Conservation (phyloP, 2,329 filamentous ascomycete genomes). For the Raffaelea albimanens region DNA sequence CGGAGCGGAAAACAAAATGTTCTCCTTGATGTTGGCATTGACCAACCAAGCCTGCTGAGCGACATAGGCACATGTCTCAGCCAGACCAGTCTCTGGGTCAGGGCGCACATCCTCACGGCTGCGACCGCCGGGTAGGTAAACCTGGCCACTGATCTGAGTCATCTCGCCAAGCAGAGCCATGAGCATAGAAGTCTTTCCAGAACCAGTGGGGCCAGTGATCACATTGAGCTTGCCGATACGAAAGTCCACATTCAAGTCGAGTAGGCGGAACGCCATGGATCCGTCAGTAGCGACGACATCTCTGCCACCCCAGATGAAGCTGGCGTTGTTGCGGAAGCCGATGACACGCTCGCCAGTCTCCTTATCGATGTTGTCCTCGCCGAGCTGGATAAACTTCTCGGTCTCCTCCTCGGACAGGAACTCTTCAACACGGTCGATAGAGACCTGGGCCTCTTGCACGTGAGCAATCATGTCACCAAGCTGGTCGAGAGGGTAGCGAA, state of each 20-base stretch:
- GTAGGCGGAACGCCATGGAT: constrained; percentile 69
- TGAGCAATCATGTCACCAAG: constrained; percentile 98
- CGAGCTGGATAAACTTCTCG: constrained; percentile 83
- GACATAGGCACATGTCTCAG: constrained; percentile 90
- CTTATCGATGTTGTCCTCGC: constrained; percentile 58
- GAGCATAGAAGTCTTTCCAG: constrained; percentile 88
- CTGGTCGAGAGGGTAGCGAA: constrained; percentile 88
- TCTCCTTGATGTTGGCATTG: constrained; percentile 90
- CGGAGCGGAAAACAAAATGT: constrained; percentile 81
- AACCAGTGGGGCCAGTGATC: constrained; percentile 85
- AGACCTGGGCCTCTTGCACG: constrained; percentile 95
- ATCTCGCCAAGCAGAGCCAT: constrained; percentile 97
- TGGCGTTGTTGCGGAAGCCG: constrained; percentile 67
- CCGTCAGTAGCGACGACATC: constrained; percentile 51
- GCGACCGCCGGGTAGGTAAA: constrained; percentile 76
- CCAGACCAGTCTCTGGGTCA: constrained; percentile 76
- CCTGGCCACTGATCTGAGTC: constrained; percentile 70
- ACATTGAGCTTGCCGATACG: constrained; percentile 81
- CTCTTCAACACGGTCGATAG: constrained; percentile 90
- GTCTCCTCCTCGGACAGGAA: constrained; percentile 92
- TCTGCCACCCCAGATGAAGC: constrained; percentile 79
- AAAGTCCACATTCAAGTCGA: constrained; percentile 78
- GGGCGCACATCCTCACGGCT: constrained; percentile 76
- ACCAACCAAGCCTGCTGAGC: constrained; percentile 96
- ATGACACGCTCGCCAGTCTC: constrained; percentile 65